Evolutionary conservation across 164 flowering plant genomes (phyloP).

Genomic region (Annona cherimola): DNA sequence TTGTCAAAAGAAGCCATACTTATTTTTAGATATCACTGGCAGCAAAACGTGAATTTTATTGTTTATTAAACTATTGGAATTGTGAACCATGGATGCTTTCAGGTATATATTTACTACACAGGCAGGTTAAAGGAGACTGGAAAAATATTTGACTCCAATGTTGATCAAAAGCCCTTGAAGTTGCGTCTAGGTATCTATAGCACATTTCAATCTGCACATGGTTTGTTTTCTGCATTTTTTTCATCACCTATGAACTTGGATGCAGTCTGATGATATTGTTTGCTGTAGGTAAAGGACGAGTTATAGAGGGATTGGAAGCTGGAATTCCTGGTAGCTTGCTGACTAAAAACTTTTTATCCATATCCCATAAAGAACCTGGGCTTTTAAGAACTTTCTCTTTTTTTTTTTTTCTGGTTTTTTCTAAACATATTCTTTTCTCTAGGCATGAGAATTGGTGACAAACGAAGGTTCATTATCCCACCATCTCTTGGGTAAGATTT

Average conservation of each 20-base stretch:
- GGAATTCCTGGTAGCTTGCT: conserved; percentile 65
- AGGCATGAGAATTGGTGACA: conserved; percentile 96
- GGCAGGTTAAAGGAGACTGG: conserved; percentile 85
- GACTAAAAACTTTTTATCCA: background rate
- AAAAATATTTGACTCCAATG: conserved; percentile 69
- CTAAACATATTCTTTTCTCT: background rate
- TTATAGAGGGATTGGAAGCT: conserved; percentile 89
- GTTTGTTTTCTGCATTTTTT: background rate
- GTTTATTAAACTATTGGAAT: background rate
- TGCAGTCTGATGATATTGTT: background rate
- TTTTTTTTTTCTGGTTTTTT: background rate
- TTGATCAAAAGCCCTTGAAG: conserved; percentile 64
- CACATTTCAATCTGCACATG: background rate
- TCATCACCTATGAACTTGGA: background rate
- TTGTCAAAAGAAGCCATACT: background rate
- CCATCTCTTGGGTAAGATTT: background rate
- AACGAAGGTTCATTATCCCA: conserved; percentile 47
- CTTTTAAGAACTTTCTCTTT: background rate
- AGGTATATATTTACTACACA: conserved; percentile 75
- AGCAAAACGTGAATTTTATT: background rate
- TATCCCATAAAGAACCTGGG: background rate
- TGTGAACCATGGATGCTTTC: conserved; percentile 19
- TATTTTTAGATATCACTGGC: background rate
- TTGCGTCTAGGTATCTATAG: conserved; percentile 68
- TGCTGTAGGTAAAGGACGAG: conserved; percentile 70